A percentile compares a stretch with the other conserved stretches of the same genome.
These are phyloP conservation scores for Verticillium isaacii DNA, from an alignment of 2,329 filamentous ascomycete genomes.

Conservation along the genomic window DNA sequence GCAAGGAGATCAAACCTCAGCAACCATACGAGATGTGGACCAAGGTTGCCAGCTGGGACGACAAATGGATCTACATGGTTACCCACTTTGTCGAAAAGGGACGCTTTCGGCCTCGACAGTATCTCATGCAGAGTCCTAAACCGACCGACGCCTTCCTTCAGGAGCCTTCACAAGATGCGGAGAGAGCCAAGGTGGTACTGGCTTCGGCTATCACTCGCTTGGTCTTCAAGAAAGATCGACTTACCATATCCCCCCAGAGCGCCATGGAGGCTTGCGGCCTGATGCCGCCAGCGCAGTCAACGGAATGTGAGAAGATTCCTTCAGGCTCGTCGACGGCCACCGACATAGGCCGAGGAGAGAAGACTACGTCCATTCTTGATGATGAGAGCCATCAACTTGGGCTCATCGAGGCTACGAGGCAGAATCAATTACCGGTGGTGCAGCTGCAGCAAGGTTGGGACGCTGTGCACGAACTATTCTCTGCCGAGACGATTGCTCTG, in stretches of 20 bases:
- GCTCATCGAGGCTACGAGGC: too few species aligned
- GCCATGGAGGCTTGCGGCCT: constrained; percentile 67
- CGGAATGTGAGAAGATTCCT: neutral
- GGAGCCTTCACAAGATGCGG: constrained; percentile 59
- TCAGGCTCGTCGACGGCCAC: too few species aligned
- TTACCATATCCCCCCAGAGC: constrained; percentile 79
- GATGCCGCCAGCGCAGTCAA: constrained; percentile 49
- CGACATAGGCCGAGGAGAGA: too few species aligned
- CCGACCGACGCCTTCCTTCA: too few species aligned
- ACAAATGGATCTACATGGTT: constrained; percentile 75
- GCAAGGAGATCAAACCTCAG: constrained; percentile 7
- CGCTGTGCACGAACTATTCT: too few species aligned
- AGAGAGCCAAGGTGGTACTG: constrained; percentile 65
- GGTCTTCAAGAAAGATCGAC: constrained; percentile 72
- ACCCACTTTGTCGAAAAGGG: constrained; percentile 66
- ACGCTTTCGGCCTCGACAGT: constrained; percentile 47
- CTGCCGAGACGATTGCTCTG: too few species aligned
- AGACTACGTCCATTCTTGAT: too few species aligned
- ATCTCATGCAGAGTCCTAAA: constrained; percentile 25
- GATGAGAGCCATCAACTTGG: too few species aligned
- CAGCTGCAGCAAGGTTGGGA: neutral
- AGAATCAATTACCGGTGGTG: neutral
- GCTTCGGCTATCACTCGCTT: constrained; percentile 74
- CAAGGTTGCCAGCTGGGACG: constrained; percentile 52
- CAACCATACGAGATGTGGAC: constrained; percentile 9